phyloP scores from a whole-genome alignment of 75 land plant genomes.

The Adiantum capillusveneris region DNA sequence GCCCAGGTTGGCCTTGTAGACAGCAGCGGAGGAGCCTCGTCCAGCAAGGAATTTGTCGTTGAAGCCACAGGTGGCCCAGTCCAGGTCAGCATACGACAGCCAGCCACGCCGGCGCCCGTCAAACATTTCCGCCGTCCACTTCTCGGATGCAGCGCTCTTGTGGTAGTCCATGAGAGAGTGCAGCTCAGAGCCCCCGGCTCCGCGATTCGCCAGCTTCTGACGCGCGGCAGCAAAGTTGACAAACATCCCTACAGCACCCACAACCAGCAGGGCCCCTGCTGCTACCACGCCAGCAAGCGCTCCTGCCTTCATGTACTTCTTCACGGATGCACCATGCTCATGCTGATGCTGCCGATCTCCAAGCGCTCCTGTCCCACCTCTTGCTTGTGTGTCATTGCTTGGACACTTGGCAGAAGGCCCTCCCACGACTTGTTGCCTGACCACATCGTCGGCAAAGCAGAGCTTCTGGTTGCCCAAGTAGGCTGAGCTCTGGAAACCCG shows the following conservation, averaged over 20 bases:
- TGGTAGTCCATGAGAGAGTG: neutral
- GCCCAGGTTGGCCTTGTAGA: conserved; percentile 57
- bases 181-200: neutral
- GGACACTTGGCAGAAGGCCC: neutral
- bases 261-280: no score
- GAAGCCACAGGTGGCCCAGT: conserved; percentile 62
- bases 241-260: no score
- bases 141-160: neutral
- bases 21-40: conserved; percentile 46
- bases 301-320: no score
- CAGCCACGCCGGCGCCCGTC: neutral
- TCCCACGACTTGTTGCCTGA: neutral
- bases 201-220: neutral
- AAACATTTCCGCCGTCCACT: neutral
- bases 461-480: conserved; percentile 22
- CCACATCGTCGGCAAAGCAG: neutral
- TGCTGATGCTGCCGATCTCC: no score
- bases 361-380: neutral
- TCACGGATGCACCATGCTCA: no score
- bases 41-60: conserved; percentile 57
- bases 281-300: no score
- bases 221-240: no score
- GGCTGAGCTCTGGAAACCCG: conserved; percentile 14
- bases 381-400: neutral
- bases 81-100: conserved; percentile 34